Conservation (phyloP, 805 yeast genomes). For the Candida nonsorbophila region DNA sequence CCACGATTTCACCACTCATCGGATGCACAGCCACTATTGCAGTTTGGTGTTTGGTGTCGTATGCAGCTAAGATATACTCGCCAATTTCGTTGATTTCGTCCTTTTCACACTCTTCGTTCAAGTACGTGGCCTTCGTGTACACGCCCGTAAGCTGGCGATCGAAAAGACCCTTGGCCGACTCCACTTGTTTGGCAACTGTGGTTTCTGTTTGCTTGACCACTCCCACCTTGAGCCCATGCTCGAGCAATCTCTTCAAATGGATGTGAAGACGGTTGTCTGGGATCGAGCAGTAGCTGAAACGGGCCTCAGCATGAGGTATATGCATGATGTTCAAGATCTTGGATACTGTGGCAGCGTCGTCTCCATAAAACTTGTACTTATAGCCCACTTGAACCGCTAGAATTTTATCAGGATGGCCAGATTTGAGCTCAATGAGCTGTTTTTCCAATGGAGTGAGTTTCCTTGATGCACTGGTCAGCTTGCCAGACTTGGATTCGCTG, state of each 20-base stretch:
- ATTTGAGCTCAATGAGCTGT: slow-evolving; percentile 67
- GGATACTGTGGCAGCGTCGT: slow-evolving; percentile 74
- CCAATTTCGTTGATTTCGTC: slow-evolving; percentile 26
- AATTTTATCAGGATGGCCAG: slow-evolving; percentile 56
- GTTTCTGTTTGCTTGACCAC: slow-evolving; percentile 83
- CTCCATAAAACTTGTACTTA: slow-evolving; percentile 80
- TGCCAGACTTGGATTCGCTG: too few species aligned
- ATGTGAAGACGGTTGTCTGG: slow-evolving; percentile 73
- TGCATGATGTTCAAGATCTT: slow-evolving; percentile 63
- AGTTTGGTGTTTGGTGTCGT: slow-evolving; percentile 17
- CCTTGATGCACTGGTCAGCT: slow-evolving; percentile 28
- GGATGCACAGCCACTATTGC: slow-evolving; percentile 64
- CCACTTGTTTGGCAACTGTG: slow-evolving; percentile 61
- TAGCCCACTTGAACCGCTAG: slow-evolving; percentile 88
- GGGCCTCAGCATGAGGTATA: slow-evolving; percentile 50
- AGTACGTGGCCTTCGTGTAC: slow-evolving; percentile 79
- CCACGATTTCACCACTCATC: slow-evolving; percentile 67
- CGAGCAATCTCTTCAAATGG: slow-evolving; percentile 69
- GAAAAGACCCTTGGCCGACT: slow-evolving; percentile 50
- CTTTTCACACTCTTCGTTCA: slow-evolving; percentile 47
- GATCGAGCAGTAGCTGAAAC: slow-evolving; percentile 79
- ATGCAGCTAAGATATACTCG: slow-evolving; percentile 43
- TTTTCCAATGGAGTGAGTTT: slow-evolving; percentile 66
- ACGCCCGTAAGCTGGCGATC: slow-evolving; percentile 63
- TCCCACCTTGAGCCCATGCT: slow-evolving; percentile 75